Conservation (phyloP, 768 basidiomycete genomes). For the Boletus subparvulus region DNA sequence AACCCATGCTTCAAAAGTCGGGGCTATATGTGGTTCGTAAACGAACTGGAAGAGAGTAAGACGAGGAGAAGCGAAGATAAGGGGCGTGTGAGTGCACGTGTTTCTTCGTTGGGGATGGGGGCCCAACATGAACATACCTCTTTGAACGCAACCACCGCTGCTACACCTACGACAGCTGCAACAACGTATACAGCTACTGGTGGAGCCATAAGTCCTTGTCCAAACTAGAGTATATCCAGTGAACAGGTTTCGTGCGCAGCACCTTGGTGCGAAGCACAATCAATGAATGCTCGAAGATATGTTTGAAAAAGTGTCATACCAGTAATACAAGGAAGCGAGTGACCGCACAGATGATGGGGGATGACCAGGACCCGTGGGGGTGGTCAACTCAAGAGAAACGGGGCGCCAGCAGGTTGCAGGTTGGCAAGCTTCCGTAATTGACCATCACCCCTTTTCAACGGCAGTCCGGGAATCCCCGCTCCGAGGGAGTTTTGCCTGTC, state of each 20-base stretch:
- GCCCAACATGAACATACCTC: conserved; percentile 39
- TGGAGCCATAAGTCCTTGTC: conserved; percentile 23
- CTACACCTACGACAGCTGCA: conserved; percentile 50
- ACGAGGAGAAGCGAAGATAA: not conserved
- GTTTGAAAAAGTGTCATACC: conserved; percentile 4
- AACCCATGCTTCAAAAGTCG: conserved; percentile 49
- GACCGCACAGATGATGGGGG: not conserved
- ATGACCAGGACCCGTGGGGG: not conserved
- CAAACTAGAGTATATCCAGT: conserved; percentile 2
- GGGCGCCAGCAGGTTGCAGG: conserved; percentile 1
- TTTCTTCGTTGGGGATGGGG: not conserved
- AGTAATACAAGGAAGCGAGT: not conserved
- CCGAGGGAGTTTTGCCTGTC: too few relatives aligned
- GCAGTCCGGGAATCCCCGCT: conserved; percentile 9
- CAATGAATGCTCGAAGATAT: not conserved
- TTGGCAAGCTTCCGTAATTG: conserved; percentile 9
- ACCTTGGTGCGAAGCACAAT: not conserved
- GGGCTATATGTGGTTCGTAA: conserved; percentile 69
- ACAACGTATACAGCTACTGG: conserved; percentile 47
- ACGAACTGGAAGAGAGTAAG: conserved; percentile 46
- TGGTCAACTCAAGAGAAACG: conserved; percentile 1
- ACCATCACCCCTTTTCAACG: conserved; percentile 14
- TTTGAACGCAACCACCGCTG: conserved; percentile 54
- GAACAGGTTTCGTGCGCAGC: conserved; percentile 17
- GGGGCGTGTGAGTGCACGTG: conserved; percentile 22